Conservation (phyloP, 129 eudicot genomes). For the Ambrosia trifida region DNA sequence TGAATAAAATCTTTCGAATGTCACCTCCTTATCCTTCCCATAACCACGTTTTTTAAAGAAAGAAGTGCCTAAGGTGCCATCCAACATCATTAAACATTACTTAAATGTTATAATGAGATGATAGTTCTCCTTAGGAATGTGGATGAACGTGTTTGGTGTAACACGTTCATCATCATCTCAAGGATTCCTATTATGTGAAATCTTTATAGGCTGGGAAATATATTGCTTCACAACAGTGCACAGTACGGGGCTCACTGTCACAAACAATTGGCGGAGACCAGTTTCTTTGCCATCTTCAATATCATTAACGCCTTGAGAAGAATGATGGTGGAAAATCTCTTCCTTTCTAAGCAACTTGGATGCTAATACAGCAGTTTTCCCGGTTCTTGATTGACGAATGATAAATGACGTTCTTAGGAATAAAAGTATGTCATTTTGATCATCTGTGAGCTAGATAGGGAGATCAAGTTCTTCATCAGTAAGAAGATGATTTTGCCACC, state of each 20-base stretch:
- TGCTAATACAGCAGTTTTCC: neutral
- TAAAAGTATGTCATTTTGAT: neutral
- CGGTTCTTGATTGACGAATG: neutral
- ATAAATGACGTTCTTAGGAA: neutral
- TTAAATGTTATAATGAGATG: slow-evolving; percentile 12
- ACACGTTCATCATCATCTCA: too few species aligned
- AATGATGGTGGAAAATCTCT: neutral
- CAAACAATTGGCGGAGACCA: slow-evolving; percentile 2
- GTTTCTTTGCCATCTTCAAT: neutral
- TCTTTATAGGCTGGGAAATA: too few species aligned
- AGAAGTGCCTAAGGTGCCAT: neutral
- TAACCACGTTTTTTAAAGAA: neutral
- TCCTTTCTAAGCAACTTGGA: neutral
- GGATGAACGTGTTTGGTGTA: slow-evolving; percentile 4
- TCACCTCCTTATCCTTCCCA: too few species aligned
- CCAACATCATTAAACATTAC: slow-evolving; percentile 8
- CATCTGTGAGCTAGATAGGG: neutral
- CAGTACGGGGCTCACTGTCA: slow-evolving; percentile 1
- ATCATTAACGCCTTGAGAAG: neutral
- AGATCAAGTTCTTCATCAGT: too few species aligned
- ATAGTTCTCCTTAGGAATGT: neutral
- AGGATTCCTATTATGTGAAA: too few species aligned
- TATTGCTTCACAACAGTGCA: slow-evolving; percentile 16
- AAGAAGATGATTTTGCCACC: neutral
- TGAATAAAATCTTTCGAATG: slow-evolving; percentile 4